Conservation (phyloP, 805 yeast genomes). For the Starmerella geochares region DNA sequence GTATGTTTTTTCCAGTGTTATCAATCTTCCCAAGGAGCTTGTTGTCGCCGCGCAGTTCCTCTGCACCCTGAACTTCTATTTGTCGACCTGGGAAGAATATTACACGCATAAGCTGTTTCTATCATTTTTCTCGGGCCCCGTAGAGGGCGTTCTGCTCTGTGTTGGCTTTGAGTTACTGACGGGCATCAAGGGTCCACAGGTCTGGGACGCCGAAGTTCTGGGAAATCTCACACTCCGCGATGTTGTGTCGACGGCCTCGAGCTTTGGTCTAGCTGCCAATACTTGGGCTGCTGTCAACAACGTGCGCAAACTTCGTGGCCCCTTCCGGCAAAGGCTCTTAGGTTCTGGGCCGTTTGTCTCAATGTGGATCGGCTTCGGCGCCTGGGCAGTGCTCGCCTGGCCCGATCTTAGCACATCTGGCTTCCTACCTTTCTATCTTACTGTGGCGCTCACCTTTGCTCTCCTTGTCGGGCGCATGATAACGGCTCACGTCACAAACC, state of each 20-base stretch:
- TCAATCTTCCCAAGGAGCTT: conserved; percentile 63
- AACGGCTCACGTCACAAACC: conserved; percentile 72
- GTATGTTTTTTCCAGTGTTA: conserved; percentile 62
- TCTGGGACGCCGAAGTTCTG: conserved; percentile 43
- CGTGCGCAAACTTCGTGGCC: conserved; percentile 38
- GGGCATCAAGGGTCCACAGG: conserved; percentile 56
- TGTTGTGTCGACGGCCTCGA: not conserved
- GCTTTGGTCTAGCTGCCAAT: conserved; percentile 45
- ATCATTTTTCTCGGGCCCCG: conserved; percentile 82
- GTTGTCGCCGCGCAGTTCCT: conserved; percentile 27
- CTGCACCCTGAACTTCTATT: conserved; percentile 53
- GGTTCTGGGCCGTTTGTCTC: conserved; percentile 52
- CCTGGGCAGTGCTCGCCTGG: conserved; percentile 43
- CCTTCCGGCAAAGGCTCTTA: conserved; percentile 33
- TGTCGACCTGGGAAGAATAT: conserved; percentile 92
- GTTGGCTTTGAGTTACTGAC: conserved; percentile 47
- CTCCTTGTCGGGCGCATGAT: conserved; percentile 86
- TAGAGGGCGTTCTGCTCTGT: conserved; percentile 75
- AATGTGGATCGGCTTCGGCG: conserved; percentile 43
- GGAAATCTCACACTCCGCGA: conserved; percentile 28
- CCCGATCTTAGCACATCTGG: conserved; percentile 30
- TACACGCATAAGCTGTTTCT: conserved; percentile 76
- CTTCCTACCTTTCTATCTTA: conserved; percentile 43
- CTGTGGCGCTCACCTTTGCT: conserved; percentile 64
- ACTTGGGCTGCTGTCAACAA: conserved; percentile 49